Base-by-base conservation (phyloP, 1,139 yeast genomes). In the Starmera stellimalicola region DNA sequence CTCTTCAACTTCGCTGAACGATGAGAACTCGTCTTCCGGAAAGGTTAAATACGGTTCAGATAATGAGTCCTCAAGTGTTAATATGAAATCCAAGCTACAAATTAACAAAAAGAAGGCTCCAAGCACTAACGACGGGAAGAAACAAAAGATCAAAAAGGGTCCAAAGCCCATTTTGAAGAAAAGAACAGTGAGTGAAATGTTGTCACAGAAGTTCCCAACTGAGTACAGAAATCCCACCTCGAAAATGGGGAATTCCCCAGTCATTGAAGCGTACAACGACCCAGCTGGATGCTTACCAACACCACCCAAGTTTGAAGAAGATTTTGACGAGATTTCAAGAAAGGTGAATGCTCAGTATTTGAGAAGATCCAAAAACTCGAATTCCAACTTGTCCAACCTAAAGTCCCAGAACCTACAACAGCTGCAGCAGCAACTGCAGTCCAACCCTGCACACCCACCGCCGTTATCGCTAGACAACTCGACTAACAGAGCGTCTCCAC, bases 111-210 rank as follows among this genome's bases (percentile, higher is more conserved):
- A 39, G 37, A 34, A 39, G 37, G 31, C 19, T 25, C 17, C 37
- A 37, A 33, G 41, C 35, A 39, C 39, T 37, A 19, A 37, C 33
- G 31, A 33, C 12, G 11, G 11, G 11, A n/a, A n/a, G 11, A 7
- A n/a, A n/a, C 25, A 22, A 22, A n/a, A 22, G 25, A 22, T n/a
- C 11, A 33, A 28, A 34, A 50, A 34, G 37, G 53, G 45, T 30
- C 62, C 51, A n/a, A 78, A 79, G 53, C 93, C 94, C 14, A 85
- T 85, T 41, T 63, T 85, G 47, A 85, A 85, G 57, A 80, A 79
- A 55, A 68, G 94, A 49, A 78, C 91, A 3, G 79, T 82, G 19
- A 72, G 84, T 35, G 94, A 83, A 51, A 73, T 77, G 58, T 34
- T 46, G 22, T 35, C 53, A 14, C 47, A 51, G 30, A 44, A 52